phyloP scores from a whole-genome alignment of 768 basidiomycete species.

The Hebeloma cylindrosporum region DNA sequence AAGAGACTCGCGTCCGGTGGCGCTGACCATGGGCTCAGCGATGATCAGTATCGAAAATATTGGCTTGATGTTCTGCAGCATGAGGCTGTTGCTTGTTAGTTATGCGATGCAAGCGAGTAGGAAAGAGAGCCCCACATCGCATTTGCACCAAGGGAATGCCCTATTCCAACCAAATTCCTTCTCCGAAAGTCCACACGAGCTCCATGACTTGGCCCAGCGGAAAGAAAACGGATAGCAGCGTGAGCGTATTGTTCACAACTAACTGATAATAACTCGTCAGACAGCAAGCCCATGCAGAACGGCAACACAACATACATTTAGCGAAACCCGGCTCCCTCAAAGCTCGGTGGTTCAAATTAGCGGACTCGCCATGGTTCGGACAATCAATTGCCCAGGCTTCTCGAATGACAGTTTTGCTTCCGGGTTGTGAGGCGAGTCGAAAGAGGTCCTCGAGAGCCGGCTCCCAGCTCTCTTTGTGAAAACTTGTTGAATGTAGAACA shows the following conservation, averaged over 20 bases:
- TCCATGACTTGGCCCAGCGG: constrained; percentile 36
- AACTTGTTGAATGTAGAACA: constrained; percentile 69
- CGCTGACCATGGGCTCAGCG: constrained; percentile 64
- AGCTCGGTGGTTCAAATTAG: constrained; percentile 46
- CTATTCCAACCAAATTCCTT: constrained; percentile 59
- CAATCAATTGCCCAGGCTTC: constrained; percentile 73
- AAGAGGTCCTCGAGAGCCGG: constrained; percentile 55
- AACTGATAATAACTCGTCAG: constrained; percentile 36
- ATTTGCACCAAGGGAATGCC: constrained; percentile 69
- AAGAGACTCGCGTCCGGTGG: constrained; percentile 45
- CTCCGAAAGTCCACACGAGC: constrained; percentile 46
- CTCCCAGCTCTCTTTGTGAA: constrained; percentile 76
- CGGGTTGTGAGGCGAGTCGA: constrained; percentile 20
- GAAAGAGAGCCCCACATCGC: constrained; percentile 48
- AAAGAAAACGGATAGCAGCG: constrained; percentile 57
- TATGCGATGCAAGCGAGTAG: not conserved
- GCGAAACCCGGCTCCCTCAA: constrained; percentile 45
- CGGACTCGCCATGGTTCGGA: constrained; percentile 71
- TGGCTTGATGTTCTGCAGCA: constrained; percentile 51
- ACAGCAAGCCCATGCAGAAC: constrained; percentile 6
- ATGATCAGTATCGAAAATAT: constrained; percentile 53
- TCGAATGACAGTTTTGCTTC: constrained; percentile 30
- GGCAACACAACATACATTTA: constrained; percentile 38
- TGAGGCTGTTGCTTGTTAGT: constrained; percentile 37
- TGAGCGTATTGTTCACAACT: constrained; percentile 64